A percentile compares a stretch with the other conserved stretches of the same genome.
phyloP scores from a whole-genome alignment of 495 filamentous ascomycete species.

The Glonium stellatum region DNA sequence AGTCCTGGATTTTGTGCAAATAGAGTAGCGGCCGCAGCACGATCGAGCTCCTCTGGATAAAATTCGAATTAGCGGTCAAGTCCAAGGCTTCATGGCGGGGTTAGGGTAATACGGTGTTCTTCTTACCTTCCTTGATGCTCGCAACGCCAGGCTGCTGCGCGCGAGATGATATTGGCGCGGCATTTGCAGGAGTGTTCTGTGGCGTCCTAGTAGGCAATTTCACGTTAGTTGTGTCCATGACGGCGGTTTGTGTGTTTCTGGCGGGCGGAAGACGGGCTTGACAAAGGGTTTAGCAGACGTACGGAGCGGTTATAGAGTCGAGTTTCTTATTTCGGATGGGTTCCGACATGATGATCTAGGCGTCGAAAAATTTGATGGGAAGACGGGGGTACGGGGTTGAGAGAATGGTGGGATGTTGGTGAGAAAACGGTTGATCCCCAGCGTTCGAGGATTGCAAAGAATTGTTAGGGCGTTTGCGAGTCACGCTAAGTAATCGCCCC shows the following conservation, averaged over 20 bases:
- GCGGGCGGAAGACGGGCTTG: slow-evolving; percentile 4
- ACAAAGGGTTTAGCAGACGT: slow-evolving; percentile 40
- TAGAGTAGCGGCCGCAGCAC: slow-evolving; percentile 76
- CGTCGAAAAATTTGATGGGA: slow-evolving; percentile 17
- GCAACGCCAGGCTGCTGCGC: slow-evolving; percentile 90
- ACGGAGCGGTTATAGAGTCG: slow-evolving; percentile 74
- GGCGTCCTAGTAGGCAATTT: slow-evolving; percentile 58
- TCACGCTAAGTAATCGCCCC: slow-evolving; percentile 23
- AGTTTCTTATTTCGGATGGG: slow-evolving; percentile 86
- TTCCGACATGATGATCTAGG: slow-evolving; percentile 63
- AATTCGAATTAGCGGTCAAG: slow-evolving; percentile 27
- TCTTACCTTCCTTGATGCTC: slow-evolving; percentile 91
- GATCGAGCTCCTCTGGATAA: slow-evolving; percentile 76
- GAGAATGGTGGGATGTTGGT: not conserved
- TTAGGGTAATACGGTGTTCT: not conserved
- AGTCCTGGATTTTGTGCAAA: slow-evolving; percentile 91
- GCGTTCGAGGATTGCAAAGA: slow-evolving; percentile 16
- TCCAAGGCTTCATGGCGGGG: slow-evolving; percentile 9
- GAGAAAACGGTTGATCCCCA: slow-evolving; percentile 11
- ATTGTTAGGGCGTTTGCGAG: slow-evolving; percentile 26
- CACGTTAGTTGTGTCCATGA: slow-evolving; percentile 14
- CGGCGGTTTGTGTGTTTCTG: slow-evolving; percentile 18
- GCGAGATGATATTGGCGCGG: slow-evolving; percentile 95
- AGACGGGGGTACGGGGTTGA: not conserved
- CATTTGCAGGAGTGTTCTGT: slow-evolving; percentile 89